Conservation (phyloP, 1,284 basidiomycete species). For the Cystobasidium sp. region DNA sequence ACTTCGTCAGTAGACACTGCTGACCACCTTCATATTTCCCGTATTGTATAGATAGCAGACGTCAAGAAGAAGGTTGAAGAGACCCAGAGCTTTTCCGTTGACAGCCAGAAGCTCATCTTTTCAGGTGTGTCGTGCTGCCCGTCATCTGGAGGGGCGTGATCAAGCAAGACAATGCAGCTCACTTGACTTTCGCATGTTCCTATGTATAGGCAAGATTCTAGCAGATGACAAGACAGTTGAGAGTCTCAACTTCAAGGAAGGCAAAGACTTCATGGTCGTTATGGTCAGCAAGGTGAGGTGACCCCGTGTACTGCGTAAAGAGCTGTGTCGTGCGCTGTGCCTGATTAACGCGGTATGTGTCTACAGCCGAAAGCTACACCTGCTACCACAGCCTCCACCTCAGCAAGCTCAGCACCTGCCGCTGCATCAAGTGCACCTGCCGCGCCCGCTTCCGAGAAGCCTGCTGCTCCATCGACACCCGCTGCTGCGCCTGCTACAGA, state of each 20-base stretch:
- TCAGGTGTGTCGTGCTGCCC: constrained; percentile 65
- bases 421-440: constrained; percentile 46
- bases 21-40: background rate
- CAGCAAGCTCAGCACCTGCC: constrained; percentile 54
- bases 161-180: constrained; percentile 2
- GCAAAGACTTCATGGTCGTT: constrained; percentile 94
- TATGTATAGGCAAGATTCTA: constrained; percentile 81
- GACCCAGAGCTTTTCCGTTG: constrained; percentile 73
- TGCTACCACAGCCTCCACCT: constrained; percentile 55
- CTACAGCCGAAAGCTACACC: constrained; percentile 66
- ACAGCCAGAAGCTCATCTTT: constrained; percentile 91
- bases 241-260: constrained; percentile 88
- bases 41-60: constrained; percentile 63
- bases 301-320: background rate
- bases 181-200: background rate
- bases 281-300: constrained; percentile 90
- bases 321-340: background rate
- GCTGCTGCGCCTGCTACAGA: constrained; percentile 55
- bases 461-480: constrained; percentile 55
- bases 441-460: constrained; percentile 54
- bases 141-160: background rate
- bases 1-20: background rate
- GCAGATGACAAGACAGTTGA: constrained; percentile 85
- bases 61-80: constrained; percentile 86
- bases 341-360: constrained; percentile 3